A percentile compares a stretch with the other conserved stretches of the same genome.
phyloP scores from a whole-genome alignment of 495 filamentous ascomycete genomes.

The Evansstolkia leycettana region DNA sequence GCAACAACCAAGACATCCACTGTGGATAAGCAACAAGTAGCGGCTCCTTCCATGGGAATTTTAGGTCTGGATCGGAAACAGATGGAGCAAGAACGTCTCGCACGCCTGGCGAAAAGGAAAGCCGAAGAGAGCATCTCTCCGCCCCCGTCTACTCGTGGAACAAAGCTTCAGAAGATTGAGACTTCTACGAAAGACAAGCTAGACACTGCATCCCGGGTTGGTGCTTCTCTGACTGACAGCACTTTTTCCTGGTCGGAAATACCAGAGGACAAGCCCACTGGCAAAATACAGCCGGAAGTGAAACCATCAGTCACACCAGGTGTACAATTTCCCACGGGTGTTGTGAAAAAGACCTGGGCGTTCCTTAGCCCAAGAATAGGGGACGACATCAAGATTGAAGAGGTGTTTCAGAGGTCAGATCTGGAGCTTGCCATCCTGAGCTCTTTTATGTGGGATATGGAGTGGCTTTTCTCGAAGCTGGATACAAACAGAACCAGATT shows the following conservation, averaged over 20 bases:
- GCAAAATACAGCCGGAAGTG: not conserved
- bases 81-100: slow-evolving; percentile 80
- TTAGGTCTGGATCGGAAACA: slow-evolving; percentile 57
- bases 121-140: slow-evolving; percentile 28
- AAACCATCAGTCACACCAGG: slow-evolving; percentile 12
- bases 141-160: slow-evolving; percentile 13
- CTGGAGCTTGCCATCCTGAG: slow-evolving; percentile 71
- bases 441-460: slow-evolving; percentile 74
- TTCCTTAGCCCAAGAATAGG: slow-evolving; percentile 37
- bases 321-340: slow-evolving; percentile 55
- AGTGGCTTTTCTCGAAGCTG: slow-evolving; percentile 57
- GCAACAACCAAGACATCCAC: not conserved
- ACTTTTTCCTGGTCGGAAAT: not conserved
- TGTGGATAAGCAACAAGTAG: not conserved
- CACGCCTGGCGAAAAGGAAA: slow-evolving; percentile 51
- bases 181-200: not conserved
- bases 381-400: slow-evolving; percentile 82
- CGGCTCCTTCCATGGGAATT: slow-evolving; percentile 11
- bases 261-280: not conserved
- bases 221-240: no score
- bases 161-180: slow-evolving; percentile 10
- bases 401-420: slow-evolving; percentile 62
- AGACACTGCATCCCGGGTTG: not conserved
- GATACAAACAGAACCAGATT: slow-evolving; percentile 40
- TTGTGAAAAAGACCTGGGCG: slow-evolving; percentile 75